Conservation (phyloP, 768 basidiomycete species). For the Trametes sanguinea region DNA sequence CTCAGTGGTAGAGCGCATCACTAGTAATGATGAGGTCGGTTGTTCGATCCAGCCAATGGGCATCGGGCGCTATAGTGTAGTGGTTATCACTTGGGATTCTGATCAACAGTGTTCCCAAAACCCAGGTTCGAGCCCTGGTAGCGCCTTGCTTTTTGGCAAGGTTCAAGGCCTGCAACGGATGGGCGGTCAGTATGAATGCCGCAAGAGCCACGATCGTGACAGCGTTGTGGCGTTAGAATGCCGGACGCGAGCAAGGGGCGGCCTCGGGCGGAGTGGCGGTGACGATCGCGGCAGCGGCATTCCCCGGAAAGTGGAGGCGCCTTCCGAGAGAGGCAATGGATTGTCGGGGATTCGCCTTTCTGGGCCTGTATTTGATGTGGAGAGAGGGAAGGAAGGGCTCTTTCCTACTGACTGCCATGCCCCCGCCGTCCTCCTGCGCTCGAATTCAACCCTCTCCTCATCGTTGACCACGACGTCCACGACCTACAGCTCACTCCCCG, state of each 20-base stretch:
- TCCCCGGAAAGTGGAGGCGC: slow-evolving; percentile 1
- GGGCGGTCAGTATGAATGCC: background rate
- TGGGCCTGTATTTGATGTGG: background rate
- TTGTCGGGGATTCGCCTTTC: slow-evolving; percentile 11
- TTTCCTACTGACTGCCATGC: slow-evolving; percentile 14
- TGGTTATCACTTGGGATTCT: slow-evolving; percentile 20
- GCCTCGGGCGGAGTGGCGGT: slow-evolving; percentile 16
- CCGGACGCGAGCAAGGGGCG: slow-evolving; percentile 6
- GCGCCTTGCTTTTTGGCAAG: slow-evolving; percentile 1
- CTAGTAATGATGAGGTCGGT: no score
- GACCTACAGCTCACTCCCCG: background rate
- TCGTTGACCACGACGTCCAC: slow-evolving; percentile 14
- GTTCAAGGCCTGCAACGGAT: background rate
- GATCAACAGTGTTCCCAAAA: slow-evolving; percentile 13
- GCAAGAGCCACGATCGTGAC: no score
- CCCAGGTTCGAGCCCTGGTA: slow-evolving; percentile 19
- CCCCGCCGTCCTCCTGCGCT: background rate
- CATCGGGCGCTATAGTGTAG: slow-evolving; percentile 16
- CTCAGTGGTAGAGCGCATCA: no score
- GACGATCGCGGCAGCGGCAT: background rate
- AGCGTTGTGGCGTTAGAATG: background rate
- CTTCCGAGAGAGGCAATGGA: background rate
- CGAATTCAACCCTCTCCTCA: background rate
- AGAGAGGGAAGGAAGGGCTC: background rate
- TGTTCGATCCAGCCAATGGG: no score